A percentile compares a stretch with the other conserved stretches of the same genome.
These are phyloP conservation scores for Metahyphopichia silvanorum DNA, from an alignment of 805 yeast species.

Conservation along the genomic window DNA sequence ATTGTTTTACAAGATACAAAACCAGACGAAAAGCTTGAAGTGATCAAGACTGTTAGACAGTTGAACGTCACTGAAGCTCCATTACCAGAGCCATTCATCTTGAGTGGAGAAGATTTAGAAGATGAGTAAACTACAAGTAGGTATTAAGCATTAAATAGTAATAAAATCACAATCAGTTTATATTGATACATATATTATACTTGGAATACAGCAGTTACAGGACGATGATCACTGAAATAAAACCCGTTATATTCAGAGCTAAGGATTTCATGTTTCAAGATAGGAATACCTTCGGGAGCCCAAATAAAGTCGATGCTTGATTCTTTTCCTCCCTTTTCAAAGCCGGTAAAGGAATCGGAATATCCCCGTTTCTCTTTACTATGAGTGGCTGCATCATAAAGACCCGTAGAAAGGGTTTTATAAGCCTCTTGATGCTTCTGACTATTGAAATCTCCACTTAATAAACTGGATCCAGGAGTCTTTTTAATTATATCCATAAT, in stretches of 20 bases:
- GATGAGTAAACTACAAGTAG: conserved; percentile 19
- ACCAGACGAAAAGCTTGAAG: conserved; percentile 58
- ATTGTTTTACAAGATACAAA: conserved; percentile 64
- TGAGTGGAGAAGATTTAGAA: conserved; percentile 54
- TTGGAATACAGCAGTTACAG: conserved; percentile 19
- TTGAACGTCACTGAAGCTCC: conserved; percentile 72
- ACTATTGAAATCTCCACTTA: conserved; percentile 38
- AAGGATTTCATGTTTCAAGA: conserved; percentile 14
- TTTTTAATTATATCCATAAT: conserved; percentile 25
- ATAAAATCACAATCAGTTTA: conserved; percentile 1
- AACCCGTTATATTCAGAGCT: conserved; percentile 27
- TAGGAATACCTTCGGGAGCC: conserved; percentile 18
- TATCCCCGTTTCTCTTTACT: conserved; percentile 39
- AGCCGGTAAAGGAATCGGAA: conserved; percentile 41
- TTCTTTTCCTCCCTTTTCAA: conserved; percentile 17
- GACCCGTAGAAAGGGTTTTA: conserved; percentile 22
- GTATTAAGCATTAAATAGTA: not conserved
- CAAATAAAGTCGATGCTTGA: conserved; percentile 43
- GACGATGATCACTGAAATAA: conserved; percentile 37
- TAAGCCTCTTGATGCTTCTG: conserved; percentile 33
- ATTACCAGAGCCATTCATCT: conserved; percentile 64
- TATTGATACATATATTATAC: conserved; percentile 4
- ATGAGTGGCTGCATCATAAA: conserved; percentile 14
- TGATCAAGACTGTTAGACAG: conserved; percentile 83
- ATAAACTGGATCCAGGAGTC: conserved; percentile 21